Evolutionary conservation across 2,329 filamentous ascomycete species (phyloP).

Genomic region (Paraconiothyrium brasiliense): DNA sequence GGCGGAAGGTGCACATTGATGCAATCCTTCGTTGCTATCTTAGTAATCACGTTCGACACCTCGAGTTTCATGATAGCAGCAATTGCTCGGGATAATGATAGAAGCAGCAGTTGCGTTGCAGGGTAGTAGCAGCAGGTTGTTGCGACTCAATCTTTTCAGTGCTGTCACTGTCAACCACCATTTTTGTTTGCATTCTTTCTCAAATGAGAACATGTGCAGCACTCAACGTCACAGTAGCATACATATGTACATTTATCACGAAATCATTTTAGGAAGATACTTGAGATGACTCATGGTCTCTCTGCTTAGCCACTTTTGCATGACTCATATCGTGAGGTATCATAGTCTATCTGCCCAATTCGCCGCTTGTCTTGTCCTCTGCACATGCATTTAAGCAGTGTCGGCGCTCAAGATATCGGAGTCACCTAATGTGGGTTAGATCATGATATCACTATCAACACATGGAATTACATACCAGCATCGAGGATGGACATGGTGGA

Average conservation of each 20-base stretch:
- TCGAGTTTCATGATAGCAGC: background rate
- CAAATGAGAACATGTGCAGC: background rate
- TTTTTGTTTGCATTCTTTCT: background rate
- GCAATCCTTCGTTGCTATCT: background rate
- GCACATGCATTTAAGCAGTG: slow-evolving; percentile 49
- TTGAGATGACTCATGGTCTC: slow-evolving; percentile 7
- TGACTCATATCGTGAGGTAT: slow-evolving; percentile 15
- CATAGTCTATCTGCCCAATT: slow-evolving; percentile 38
- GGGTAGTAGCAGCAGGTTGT: background rate
- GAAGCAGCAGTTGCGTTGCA: background rate
- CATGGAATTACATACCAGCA: slow-evolving; percentile 66
- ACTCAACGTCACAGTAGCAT: background rate
- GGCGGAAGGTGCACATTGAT: slow-evolving; percentile 5
- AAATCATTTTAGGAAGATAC: background rate
- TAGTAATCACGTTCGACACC: slow-evolving; percentile 6
- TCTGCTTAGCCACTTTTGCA: slow-evolving; percentile 12
- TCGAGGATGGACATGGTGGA: slow-evolving; percentile 97
- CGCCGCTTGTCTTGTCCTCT: slow-evolving; percentile 20
- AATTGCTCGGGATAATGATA: background rate
- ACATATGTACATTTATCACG: background rate
- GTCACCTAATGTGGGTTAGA: slow-evolving; percentile 59
- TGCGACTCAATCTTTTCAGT: background rate
- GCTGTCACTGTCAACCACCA: no score
- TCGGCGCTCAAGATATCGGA: slow-evolving; percentile 93
- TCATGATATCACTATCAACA: background rate